Conservation (phyloP, 345 rosid genomes). For the Citrus trifoliata region DNA sequence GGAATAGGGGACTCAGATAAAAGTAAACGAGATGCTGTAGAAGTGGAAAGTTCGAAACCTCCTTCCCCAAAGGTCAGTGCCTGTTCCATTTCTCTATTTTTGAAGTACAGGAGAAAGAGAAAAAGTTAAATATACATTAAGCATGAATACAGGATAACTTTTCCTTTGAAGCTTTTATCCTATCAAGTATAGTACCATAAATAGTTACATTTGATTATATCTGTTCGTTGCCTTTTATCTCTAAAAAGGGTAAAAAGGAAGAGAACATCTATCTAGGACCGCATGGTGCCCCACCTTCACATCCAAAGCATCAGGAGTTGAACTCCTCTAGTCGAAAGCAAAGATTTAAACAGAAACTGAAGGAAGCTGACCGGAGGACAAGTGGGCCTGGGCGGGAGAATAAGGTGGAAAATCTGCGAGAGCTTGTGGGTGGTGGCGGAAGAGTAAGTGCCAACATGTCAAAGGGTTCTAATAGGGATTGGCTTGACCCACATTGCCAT, state of each 20-base stretch:
- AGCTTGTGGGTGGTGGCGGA: conserved; percentile 57
- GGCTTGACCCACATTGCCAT: conserved; percentile 94
- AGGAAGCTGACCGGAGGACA: conserved; percentile 73
- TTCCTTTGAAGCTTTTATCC: background rate
- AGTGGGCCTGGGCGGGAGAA: conserved; percentile 75
- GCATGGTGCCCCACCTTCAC: conserved; percentile 86
- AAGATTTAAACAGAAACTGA: conserved; percentile 75
- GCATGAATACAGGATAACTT: background rate
- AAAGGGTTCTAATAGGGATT: conserved; percentile 63
- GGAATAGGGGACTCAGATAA: conserved; percentile 46
- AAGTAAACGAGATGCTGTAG: conserved; percentile 30
- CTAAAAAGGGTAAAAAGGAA: conserved; percentile 48
- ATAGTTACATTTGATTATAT: background rate
- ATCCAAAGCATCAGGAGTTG: conserved; percentile 58
- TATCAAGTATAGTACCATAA: background rate
- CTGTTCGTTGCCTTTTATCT: background rate
- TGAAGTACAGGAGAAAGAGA: background rate
- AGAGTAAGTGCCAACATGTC: conserved; percentile 37
- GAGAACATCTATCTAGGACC: conserved; percentile 91
- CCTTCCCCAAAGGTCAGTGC: conserved; percentile 60
- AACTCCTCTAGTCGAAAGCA: conserved; percentile 65
- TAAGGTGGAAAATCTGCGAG: conserved; percentile 71
- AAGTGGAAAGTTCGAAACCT: conserved; percentile 42
- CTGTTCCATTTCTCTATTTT: background rate
- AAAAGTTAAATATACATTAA: no score